Percentiles rank a stretch among this genome's conserved stretches.
phyloP scores from a whole-genome alignment of 1,139 yeast species.

The Eremothecium gossypii region DNA sequence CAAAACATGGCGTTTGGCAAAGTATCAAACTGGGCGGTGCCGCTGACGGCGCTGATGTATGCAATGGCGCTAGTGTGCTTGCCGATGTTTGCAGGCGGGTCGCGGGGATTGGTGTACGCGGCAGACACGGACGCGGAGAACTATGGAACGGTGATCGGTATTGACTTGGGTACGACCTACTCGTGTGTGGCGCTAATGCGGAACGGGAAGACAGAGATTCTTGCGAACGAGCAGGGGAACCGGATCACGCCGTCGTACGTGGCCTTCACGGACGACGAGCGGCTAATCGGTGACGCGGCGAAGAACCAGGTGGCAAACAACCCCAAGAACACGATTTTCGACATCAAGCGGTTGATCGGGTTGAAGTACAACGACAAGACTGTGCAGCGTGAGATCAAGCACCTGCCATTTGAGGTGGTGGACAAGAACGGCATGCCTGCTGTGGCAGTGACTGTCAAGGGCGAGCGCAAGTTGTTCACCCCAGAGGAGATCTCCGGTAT shows the following conservation, averaged over 20 bases:
- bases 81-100: constrained; percentile 45
- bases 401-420: constrained; percentile 81
- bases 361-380: constrained; percentile 84
- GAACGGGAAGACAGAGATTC: constrained; percentile 85
- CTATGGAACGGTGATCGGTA: constrained; percentile 70
- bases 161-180: constrained; percentile 87
- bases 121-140: constrained; percentile 43
- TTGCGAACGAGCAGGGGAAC: constrained; percentile 99
- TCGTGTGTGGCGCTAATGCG: constrained; percentile 95
- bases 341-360: constrained; percentile 96
- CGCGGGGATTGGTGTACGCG: constrained; percentile 20
- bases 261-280: constrained; percentile 94
- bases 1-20: constrained; percentile 2
- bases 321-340: constrained; percentile 94
- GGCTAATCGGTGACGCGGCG: constrained; percentile 97
- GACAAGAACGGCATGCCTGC: constrained; percentile 80
- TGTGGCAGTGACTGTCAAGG: constrained; percentile 88
- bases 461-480: constrained; percentile 82
- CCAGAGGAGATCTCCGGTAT: constrained; percentile 96
- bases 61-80: constrained; percentile 48
- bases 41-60: constrained; percentile 48
- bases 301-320: constrained; percentile 97
- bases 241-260: constrained; percentile 97
- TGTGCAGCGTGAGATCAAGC: constrained; percentile 90
- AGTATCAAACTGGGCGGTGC: constrained; percentile 33